A percentile compares a stretch with the other conserved stretches of the same genome.
These are phyloP conservation scores for Daldinia loculata DNA, from an alignment of 495 filamentous ascomycete species.

Conservation along the genomic window DNA sequence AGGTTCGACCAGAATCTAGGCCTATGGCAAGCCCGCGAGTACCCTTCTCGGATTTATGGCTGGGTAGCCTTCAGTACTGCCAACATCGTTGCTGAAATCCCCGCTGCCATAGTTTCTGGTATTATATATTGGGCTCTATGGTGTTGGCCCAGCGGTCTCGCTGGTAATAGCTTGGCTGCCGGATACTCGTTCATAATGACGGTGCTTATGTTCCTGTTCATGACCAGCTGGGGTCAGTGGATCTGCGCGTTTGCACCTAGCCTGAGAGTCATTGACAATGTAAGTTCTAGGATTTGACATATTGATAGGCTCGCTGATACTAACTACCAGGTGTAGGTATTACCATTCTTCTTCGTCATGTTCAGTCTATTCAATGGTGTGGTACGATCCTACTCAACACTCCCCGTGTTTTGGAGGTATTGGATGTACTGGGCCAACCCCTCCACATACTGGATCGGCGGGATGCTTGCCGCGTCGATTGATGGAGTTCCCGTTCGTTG, in stretches of 20 bases:
- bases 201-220: constrained; percentile 83
- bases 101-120: constrained; percentile 68
- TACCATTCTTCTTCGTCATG: constrained; percentile 84
- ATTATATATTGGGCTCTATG: constrained; percentile 78
- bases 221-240: constrained; percentile 82
- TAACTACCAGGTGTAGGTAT: constrained; percentile 42
- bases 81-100: constrained; percentile 79
- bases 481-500: constrained; percentile 66
- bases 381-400: constrained; percentile 65
- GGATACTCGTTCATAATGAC: constrained; percentile 89
- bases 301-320: not conserved
- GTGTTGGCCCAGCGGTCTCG: constrained; percentile 82
- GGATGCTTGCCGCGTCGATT: constrained; percentile 71
- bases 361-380: constrained; percentile 81
- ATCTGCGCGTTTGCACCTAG: constrained; percentile 82
- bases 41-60: constrained; percentile 78
- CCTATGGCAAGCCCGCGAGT: constrained; percentile 79
- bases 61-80: constrained; percentile 86
- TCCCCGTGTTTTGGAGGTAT: constrained; percentile 79
- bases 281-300: constrained; percentile 18
- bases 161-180: constrained; percentile 66
- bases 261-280: constrained; percentile 82
- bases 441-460: constrained; percentile 76
- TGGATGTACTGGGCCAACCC: constrained; percentile 81
- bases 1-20: constrained; percentile 82